A percentile compares a stretch with the other conserved stretches of the same genome.
phyloP scores from a whole-genome alignment of 345 rosid genomes.

The Hypericum androsaemum region DNA sequence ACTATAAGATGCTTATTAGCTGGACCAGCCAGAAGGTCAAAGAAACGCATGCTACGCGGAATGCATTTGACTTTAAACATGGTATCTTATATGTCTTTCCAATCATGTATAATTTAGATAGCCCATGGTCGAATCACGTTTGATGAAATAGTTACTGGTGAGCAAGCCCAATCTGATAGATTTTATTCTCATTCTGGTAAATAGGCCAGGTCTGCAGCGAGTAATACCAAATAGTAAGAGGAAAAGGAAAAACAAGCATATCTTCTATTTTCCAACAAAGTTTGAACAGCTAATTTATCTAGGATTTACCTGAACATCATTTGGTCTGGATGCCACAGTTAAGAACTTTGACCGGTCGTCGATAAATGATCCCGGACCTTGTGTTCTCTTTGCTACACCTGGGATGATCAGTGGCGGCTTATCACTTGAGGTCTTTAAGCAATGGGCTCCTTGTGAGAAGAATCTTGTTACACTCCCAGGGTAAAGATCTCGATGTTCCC shows the following conservation, averaged over 20 bases:
- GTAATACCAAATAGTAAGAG: too few species aligned
- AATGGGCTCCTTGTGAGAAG: constrained; percentile 79
- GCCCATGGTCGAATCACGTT: too few species aligned
- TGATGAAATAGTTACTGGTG: too few species aligned
- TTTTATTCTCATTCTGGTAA: too few species aligned
- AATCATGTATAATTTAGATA: too few species aligned
- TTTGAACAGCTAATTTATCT: background rate
- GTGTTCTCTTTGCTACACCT: constrained; percentile 97
- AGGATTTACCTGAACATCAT: background rate
- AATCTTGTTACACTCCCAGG: constrained; percentile 94
- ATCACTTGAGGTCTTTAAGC: constrained; percentile 89
- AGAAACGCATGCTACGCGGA: constrained; percentile 50
- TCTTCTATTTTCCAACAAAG: background rate
- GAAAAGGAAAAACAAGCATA: too few species aligned
- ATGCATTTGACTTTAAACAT: constrained; percentile 87
- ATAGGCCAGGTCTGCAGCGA: too few species aligned
- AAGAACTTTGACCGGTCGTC: constrained; percentile 66
- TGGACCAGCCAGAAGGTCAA: constrained; percentile 96
- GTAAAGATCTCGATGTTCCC: constrained; percentile 25
- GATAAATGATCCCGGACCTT: constrained; percentile 82
- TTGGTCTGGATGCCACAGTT: constrained; percentile 38
- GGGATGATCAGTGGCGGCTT: constrained; percentile 96
- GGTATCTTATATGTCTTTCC: constrained; percentile 32
- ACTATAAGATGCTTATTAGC: constrained; percentile 88
- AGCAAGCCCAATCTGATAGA: too few species aligned